Evolutionary conservation across 371 early-diverging fungal genomes (phyloP).

Genomic region (Actinomortierella wolfii): DNA sequence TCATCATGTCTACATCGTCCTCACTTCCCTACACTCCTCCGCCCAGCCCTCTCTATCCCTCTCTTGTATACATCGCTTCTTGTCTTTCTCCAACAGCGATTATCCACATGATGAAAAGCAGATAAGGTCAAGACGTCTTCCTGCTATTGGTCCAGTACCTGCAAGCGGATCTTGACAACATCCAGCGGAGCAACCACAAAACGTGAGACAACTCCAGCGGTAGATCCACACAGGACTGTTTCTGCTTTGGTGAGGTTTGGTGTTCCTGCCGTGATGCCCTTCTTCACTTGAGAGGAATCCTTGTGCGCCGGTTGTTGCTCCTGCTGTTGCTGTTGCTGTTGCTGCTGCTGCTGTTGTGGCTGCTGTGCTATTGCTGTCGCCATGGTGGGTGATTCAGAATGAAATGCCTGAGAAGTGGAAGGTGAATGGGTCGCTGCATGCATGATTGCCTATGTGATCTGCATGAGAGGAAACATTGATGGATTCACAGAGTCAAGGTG

Average conservation of each 20-base stretch:
- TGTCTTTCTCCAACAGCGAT: too few species aligned
- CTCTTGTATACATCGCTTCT: too few species aligned
- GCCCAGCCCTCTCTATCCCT: too few species aligned
- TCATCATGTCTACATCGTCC: too few species aligned
- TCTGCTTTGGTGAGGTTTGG: slow-evolving; percentile 57
- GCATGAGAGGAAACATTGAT: too few species aligned
- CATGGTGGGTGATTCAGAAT: neutral
- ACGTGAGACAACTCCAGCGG: slow-evolving; percentile 72
- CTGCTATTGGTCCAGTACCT: slow-evolving; percentile 54
- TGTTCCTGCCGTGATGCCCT: slow-evolving; percentile 34
- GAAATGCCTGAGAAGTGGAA: too few species aligned
- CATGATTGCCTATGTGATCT: neutral
- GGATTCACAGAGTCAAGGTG: too few species aligned
- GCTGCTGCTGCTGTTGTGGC: slow-evolving; percentile 3
- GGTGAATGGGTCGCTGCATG: neutral
- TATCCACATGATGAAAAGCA: too few species aligned
- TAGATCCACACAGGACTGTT: slow-evolving; percentile 69
- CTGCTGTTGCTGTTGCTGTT: neutral
- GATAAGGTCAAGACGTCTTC: too few species aligned
- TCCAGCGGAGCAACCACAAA: slow-evolving; percentile 88
- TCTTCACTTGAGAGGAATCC: slow-evolving; percentile 6
- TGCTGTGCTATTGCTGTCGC: neutral
- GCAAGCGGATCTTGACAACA: slow-evolving; percentile 90
- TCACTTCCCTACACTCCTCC: too few species aligned
- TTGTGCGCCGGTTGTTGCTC: too few species aligned